These are phyloP conservation scores for Kurtzmaniella fragi DNA, from an alignment of 805 yeast species.

Conservation along the genomic window DNA sequence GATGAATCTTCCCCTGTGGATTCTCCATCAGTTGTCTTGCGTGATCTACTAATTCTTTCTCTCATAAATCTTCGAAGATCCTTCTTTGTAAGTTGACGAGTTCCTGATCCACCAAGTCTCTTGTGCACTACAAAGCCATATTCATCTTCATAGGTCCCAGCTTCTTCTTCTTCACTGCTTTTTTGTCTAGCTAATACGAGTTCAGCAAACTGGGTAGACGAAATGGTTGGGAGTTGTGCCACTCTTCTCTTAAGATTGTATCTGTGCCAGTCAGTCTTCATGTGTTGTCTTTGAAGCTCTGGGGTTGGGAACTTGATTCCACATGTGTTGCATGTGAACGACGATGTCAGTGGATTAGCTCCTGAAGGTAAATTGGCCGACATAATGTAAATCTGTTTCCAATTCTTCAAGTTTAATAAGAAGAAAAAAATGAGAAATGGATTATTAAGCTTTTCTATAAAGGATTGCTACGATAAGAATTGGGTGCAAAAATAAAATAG, in stretches of 20 bases:
- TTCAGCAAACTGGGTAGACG: slow-evolving; percentile 64
- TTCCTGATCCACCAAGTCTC: slow-evolving; percentile 18
- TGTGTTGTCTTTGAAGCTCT: slow-evolving; percentile 35
- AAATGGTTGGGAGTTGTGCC: slow-evolving; percentile 62
- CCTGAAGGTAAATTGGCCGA: slow-evolving; percentile 4
- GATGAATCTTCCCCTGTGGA: slow-evolving; percentile 23
- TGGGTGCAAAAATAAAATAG: not conserved
- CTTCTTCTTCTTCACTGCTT: slow-evolving; percentile 12
- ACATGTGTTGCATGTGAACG: slow-evolving; percentile 38
- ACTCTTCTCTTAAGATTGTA: slow-evolving; percentile 41
- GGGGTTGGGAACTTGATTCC: slow-evolving; percentile 33
- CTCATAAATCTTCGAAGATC: slow-evolving; percentile 23
- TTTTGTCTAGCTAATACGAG: slow-evolving; percentile 43
- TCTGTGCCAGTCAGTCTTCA: slow-evolving; percentile 44
- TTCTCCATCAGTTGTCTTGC: slow-evolving; percentile 34
- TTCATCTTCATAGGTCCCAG: slow-evolving; percentile 41
- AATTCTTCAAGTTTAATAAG: too few relatives aligned
- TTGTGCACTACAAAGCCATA: slow-evolving; percentile 44
- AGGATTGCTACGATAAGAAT: not conserved
- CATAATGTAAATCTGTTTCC: not conserved
- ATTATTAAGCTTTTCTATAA: not conserved
- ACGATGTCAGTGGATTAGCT: slow-evolving; percentile 18
- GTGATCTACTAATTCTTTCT: slow-evolving; percentile 12
- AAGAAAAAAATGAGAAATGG: not conserved
- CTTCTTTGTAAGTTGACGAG: slow-evolving; percentile 36